These are phyloP conservation scores for Fonsecaea monophora DNA, from an alignment of 2,329 filamentous ascomycete species.

Conservation along the genomic window DNA sequence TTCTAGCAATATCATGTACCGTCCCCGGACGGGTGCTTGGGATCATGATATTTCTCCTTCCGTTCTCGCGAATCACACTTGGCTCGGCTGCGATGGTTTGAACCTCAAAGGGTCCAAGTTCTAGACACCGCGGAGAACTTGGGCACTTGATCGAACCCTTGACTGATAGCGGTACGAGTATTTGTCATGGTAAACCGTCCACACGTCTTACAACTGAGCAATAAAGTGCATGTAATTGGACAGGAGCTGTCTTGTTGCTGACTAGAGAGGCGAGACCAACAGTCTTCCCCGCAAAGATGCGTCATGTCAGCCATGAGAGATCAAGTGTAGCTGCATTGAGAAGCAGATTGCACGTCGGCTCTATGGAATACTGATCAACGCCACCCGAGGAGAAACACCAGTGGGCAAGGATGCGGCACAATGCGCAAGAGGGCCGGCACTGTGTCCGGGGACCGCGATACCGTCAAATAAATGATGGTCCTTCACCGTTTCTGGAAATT, in stretches of 20 bases:
- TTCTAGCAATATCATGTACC: neutral
- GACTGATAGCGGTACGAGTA: neutral
- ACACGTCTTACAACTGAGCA: neutral
- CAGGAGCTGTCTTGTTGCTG: conserved; percentile 7
- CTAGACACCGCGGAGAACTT: neutral
- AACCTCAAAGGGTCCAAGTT: neutral
- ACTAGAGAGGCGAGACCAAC: conserved; percentile 16
- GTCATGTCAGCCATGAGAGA: conserved; percentile 10
- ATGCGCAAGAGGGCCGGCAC: neutral
- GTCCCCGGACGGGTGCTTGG: neutral
- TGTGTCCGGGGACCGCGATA: neutral
- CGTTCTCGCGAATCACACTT: neutral
- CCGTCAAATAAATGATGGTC: neutral
- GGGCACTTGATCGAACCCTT: neutral
- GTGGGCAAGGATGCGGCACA: neutral
- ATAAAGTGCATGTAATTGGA: conserved; percentile 3
- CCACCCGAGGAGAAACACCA: neutral
- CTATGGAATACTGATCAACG: neutral
- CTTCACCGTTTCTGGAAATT: neutral
- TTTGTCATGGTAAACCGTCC: conserved; percentile 1
- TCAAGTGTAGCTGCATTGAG: neutral
- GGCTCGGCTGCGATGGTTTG: neutral
- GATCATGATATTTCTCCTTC: neutral
- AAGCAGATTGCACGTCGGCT: neutral
- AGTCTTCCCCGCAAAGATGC: conserved; percentile 8